Base-by-base conservation (phyloP, 2,329 filamentous ascomycete genomes). In the Dryadomyces quercus-mongolicae region DNA sequence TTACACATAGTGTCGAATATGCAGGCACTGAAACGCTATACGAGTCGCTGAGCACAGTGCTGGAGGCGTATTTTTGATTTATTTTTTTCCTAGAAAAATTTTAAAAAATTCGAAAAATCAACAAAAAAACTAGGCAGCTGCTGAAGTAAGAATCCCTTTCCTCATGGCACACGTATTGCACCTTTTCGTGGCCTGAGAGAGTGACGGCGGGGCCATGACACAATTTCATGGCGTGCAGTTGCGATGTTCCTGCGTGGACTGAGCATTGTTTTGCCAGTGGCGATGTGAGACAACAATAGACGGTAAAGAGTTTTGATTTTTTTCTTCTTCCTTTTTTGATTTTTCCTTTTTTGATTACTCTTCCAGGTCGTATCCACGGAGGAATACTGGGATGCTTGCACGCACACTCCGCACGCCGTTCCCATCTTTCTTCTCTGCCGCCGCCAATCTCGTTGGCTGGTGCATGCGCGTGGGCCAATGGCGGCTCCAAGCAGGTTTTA, bases 391-490 rank as follows among this genome's bases (percentile, higher is more conserved):
- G 25, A 31, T 49, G 45, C n/a, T 48, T 15, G 45, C 45, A 20
- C 10, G n/a, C 21, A 22, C 15, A 9, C 10, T 46, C 20, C 22
- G 21, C 7, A 15, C 22, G 7, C 6, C 44, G n/a, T 7, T 21
- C 18, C 44, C 44, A 13, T 25, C 21, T 20, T 20, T 16, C 10
- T 40, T 5, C 7, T 22, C 36, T 31, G 25, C 25, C 25, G 25
- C 25, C 25, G 50, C 40, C 50, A 52, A 46, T 52, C 50, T 52
- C 21, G 38, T 34, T 16, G 21, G 42, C 45, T 42, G 25, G 50
- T 52, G 50, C 50, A 52, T 22, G 42, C 42, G 15, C 50, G 50
- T 52, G 50, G 50, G 43, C 50, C 49, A 44, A 36, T 48, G 2
- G 46, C 46, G 25, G 25, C 25, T 31, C 25, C 25, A 8, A 31